Percentiles rank a stretch among this genome's conserved stretches.
These are phyloP conservation scores for Penicillium bialowiezense DNA, from an alignment of 495 filamentous ascomycete genomes.

Conservation along the genomic window DNA sequence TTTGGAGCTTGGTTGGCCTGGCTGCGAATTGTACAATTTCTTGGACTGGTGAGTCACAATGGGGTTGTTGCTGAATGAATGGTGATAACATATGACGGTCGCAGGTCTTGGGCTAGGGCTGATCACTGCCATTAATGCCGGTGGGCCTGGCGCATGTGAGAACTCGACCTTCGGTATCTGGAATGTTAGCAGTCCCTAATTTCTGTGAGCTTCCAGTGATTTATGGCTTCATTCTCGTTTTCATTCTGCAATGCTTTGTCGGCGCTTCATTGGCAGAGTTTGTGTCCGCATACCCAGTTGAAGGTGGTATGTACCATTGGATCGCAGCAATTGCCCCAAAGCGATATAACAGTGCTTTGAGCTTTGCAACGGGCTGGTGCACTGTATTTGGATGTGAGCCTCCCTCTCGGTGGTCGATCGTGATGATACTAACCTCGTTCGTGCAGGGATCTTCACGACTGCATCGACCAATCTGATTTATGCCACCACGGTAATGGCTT, in stretches of 20 bases:
- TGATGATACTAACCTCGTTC: neutral
- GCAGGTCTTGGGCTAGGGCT: conserved; percentile 36
- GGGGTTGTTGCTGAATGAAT: neutral
- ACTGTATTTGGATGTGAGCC: conserved; percentile 39
- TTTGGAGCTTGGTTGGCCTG: conserved; percentile 39
- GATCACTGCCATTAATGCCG: conserved; percentile 39
- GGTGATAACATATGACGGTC: neutral
- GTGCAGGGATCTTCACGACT: conserved; percentile 43
- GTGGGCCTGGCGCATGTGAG: conserved; percentile 37
- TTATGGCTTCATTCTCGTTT: conserved; percentile 44
- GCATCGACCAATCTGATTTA: conserved; percentile 43
- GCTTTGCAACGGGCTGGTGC: conserved; percentile 40
- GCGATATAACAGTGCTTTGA: conserved; percentile 33
- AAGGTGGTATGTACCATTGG: conserved; percentile 56
- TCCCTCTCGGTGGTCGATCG: too few species aligned
- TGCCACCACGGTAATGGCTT: conserved; percentile 30
- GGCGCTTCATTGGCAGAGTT: conserved; percentile 54
- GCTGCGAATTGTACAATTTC: conserved; percentile 42
- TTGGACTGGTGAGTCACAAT: conserved; percentile 30
- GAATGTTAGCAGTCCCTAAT: neutral
- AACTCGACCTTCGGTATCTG: neutral
- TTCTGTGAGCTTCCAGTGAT: conserved; percentile 25
- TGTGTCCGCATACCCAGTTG: conserved; percentile 49
- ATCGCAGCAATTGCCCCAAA: conserved; percentile 51
- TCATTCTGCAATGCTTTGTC: conserved; percentile 48